These are phyloP conservation scores for Penicillium atrosanguineum DNA, from an alignment of 495 filamentous ascomycete genomes.

Conservation along the genomic window DNA sequence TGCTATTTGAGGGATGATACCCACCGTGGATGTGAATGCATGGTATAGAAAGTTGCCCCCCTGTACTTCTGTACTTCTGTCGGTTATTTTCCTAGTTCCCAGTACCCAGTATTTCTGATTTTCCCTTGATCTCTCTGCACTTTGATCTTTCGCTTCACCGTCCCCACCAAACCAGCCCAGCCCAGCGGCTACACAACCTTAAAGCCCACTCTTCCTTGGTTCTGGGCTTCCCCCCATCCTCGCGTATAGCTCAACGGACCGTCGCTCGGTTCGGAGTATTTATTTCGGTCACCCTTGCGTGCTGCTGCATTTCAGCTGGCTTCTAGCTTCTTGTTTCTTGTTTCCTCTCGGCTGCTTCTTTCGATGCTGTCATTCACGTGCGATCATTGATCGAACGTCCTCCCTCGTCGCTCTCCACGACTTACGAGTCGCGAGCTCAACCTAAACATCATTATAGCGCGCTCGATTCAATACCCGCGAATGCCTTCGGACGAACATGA, in stretches of 20 bases:
- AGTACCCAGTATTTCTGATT: background rate
- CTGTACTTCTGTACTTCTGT: constrained; percentile 6
- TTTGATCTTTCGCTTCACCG: constrained; percentile 1
- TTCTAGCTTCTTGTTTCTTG: background rate
- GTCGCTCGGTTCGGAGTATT: background rate
- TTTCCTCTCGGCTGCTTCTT: constrained; percentile 6
- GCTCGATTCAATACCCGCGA: background rate
- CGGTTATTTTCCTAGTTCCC: background rate
- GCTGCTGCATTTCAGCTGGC: background rate
- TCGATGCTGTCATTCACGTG: constrained; percentile 4
- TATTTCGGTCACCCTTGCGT: constrained; percentile 5
- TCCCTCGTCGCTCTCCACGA: background rate
- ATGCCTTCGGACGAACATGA: constrained; percentile 12
- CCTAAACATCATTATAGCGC: background rate
- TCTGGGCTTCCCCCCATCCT: background rate
- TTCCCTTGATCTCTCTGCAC: background rate
- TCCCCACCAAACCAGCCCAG: background rate
- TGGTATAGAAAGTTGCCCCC: too few relatives aligned
- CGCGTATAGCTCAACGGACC: background rate
- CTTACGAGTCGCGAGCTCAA: background rate
- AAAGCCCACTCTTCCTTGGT: constrained; percentile 6
- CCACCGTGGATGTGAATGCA: too few relatives aligned
- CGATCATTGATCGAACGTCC: constrained; percentile 12
- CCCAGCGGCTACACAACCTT: constrained; percentile 17
- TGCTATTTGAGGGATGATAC: too few relatives aligned